Evolutionary conservation across 208 protist species (phyloP).

Genomic region (Trypanosoma platydactyli): DNA sequence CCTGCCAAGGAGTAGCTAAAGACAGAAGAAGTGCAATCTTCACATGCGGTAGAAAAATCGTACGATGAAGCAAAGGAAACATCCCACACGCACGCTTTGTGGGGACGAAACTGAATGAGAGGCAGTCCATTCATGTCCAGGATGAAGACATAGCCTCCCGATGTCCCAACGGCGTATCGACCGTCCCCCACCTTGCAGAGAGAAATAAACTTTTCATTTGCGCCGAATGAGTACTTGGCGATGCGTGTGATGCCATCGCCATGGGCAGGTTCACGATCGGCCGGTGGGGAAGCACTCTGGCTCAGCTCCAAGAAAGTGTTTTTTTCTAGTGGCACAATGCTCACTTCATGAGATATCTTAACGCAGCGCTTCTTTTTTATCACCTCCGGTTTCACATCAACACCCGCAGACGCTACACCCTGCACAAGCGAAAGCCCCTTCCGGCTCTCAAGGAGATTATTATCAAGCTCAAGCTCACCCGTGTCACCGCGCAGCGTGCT

Average conservation of each 20-base stretch:
- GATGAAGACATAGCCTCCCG: slow-evolving; percentile 86
- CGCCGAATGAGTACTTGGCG: slow-evolving; percentile 82
- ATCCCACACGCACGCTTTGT: slow-evolving; percentile 90
- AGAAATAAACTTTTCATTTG: slow-evolving; percentile 89
- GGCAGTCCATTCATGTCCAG: slow-evolving; percentile 82
- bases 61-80: slow-evolving; percentile 80
- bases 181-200: slow-evolving; percentile 77
- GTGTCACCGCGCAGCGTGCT: slow-evolving; percentile 62
- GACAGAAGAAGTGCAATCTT: slow-evolving; percentile 85
- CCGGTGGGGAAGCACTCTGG: slow-evolving; percentile 52
- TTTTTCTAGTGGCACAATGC: slow-evolving; percentile 86
- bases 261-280: slow-evolving; percentile 41
- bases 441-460: slow-evolving; percentile 66
- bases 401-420: neutral
- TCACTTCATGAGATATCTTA: slow-evolving; percentile 85
- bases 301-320: slow-evolving; percentile 89
- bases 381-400: slow-evolving; percentile 47
- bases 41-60: slow-evolving; percentile 86
- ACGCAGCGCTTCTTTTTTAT: slow-evolving; percentile 58
- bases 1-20: slow-evolving; percentile 86
- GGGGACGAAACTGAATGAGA: slow-evolving; percentile 87
- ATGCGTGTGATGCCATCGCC: slow-evolving; percentile 75
- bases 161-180: slow-evolving; percentile 87
- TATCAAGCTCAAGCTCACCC: slow-evolving; percentile 60
- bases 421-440: slow-evolving; percentile 18